These are phyloP conservation scores for Lachnellula cervina DNA, from an alignment of 2,329 filamentous ascomycete genomes.

Conservation along the genomic window DNA sequence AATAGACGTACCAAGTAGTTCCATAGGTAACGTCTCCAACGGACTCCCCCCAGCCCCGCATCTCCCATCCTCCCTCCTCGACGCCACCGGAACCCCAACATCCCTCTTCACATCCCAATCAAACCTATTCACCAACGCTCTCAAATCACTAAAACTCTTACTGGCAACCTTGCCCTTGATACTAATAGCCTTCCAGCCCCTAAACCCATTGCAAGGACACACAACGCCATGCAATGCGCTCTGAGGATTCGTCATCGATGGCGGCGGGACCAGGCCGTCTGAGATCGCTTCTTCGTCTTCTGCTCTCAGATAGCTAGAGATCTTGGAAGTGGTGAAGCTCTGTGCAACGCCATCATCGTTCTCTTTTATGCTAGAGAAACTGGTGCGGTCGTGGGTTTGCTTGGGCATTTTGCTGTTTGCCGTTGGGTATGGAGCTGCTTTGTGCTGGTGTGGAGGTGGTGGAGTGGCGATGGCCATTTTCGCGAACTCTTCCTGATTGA, in stretches of 20 bases:
- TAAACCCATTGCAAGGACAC: constrained; percentile 52
- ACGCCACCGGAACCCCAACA: not conserved
- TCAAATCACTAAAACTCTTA: constrained; percentile 57
- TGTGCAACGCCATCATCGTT: constrained; percentile 43
- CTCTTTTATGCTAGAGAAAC: constrained; percentile 31
- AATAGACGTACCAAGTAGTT: constrained; percentile 60
- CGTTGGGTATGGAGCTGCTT: not conserved
- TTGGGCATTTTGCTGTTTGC: not conserved
- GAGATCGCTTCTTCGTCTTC: constrained; percentile 45
- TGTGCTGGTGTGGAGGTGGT: not conserved
- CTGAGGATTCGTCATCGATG: constrained; percentile 39
- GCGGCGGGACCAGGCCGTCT: constrained; percentile 35
- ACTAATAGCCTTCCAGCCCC: constrained; percentile 59
- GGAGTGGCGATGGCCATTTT: not conserved
- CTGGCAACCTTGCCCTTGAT: constrained; percentile 52
- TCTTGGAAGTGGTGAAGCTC: constrained; percentile 58
- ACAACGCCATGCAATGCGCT: constrained; percentile 55
- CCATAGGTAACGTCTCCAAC: constrained; percentile 64
- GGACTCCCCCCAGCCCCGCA: constrained; percentile 35
- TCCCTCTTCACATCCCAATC: constrained; percentile 33
- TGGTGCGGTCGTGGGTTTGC: constrained; percentile 21
- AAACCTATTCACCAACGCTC: constrained; percentile 52
- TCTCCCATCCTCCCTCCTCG: constrained; percentile 18
- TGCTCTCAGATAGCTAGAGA: constrained; percentile 50
- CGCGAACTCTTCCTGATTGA: not conserved